Evolutionary conservation across 2,329 filamentous ascomycete species (phyloP).

Genomic region (Alternaria novae-zelandiae): DNA sequence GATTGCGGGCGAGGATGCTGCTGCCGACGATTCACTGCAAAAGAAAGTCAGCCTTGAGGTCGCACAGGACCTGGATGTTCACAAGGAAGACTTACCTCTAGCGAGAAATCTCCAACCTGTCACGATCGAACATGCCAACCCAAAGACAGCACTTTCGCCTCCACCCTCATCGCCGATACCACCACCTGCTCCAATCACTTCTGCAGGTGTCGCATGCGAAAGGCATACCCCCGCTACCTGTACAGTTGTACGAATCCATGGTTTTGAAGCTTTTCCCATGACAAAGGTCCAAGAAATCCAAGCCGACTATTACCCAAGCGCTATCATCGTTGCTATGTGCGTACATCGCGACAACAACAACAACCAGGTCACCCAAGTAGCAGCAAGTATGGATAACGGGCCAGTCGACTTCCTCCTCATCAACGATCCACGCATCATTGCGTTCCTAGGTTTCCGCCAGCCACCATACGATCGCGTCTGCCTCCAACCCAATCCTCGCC

Average conservation of each 20-base stretch:
- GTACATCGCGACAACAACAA: conserved; percentile 2
- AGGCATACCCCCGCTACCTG: neutral
- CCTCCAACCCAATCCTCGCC: neutral
- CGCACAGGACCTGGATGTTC: neutral
- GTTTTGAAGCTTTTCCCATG: conserved; percentile 16
- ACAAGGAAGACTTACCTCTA: neutral
- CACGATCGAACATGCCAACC: neutral
- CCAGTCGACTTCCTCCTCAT: conserved; percentile 23
- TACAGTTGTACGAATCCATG: conserved; percentile 15
- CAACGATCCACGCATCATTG: conserved; percentile 13
- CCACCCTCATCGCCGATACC: neutral
- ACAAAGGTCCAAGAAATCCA: conserved; percentile 19
- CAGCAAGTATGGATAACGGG: conserved; percentile 18
- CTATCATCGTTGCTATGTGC: conserved; percentile 13
- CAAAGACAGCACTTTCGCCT: neutral
- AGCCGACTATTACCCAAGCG: conserved; percentile 15
- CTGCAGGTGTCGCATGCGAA: neutral
- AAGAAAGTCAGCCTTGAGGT: neutral
- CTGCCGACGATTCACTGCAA: neutral
- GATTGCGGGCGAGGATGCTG: neutral
- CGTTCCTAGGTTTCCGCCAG: conserved; percentile 13
- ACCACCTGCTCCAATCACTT: neutral
- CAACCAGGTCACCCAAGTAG: conserved; percentile 13
- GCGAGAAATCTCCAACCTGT: neutral
- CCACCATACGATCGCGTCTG: neutral